phyloP scores from a whole-genome alignment of 768 basidiomycete species.

The Termitomyces sp. region DNA sequence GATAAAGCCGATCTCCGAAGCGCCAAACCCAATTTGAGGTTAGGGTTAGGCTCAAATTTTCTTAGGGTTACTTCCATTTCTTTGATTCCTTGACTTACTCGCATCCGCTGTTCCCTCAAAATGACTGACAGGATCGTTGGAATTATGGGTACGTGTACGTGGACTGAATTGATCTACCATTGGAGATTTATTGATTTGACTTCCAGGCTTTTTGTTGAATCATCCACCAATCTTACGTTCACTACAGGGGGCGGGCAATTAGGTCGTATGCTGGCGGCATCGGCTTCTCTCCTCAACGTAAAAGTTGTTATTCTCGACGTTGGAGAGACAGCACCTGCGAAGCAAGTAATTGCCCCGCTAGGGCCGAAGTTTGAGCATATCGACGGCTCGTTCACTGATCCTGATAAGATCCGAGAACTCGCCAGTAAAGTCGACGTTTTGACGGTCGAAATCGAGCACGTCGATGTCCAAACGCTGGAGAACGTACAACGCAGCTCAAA shows the following conservation, averaged over 20 bases:
- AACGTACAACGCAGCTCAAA: slow-evolving; percentile 41
- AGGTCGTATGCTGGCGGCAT: slow-evolving; percentile 92
- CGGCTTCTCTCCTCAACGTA: slow-evolving; percentile 85
- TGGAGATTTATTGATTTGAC: not conserved
- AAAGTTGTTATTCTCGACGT: slow-evolving; percentile 82
- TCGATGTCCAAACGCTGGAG: slow-evolving; percentile 73
- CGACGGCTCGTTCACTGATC: slow-evolving; percentile 87
- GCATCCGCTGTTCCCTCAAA: not conserved
- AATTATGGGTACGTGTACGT: slow-evolving; percentile 49
- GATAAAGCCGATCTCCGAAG: too few species aligned
- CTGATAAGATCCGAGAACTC: slow-evolving; percentile 73
- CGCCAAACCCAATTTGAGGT: not conserved
- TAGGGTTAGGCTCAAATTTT: slow-evolving; percentile 2
- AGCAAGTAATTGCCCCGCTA: slow-evolving; percentile 71
- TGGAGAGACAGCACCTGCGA: slow-evolving; percentile 80
- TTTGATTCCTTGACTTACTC: not conserved
- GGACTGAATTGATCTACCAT: not conserved
- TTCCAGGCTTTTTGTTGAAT: not conserved
- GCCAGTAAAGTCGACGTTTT: slow-evolving; percentile 80
- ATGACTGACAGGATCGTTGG: slow-evolving; percentile 49
- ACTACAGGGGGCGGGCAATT: slow-evolving; percentile 89
- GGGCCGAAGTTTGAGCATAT: slow-evolving; percentile 56
- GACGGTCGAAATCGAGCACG: slow-evolving; percentile 97
- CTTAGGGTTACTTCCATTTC: not conserved
- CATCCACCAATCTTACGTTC: slow-evolving; percentile 14